These are phyloP conservation scores for Dactylellina parvicollis DNA, from an alignment of 2,329 filamentous ascomycete genomes.

Conservation along the genomic window DNA sequence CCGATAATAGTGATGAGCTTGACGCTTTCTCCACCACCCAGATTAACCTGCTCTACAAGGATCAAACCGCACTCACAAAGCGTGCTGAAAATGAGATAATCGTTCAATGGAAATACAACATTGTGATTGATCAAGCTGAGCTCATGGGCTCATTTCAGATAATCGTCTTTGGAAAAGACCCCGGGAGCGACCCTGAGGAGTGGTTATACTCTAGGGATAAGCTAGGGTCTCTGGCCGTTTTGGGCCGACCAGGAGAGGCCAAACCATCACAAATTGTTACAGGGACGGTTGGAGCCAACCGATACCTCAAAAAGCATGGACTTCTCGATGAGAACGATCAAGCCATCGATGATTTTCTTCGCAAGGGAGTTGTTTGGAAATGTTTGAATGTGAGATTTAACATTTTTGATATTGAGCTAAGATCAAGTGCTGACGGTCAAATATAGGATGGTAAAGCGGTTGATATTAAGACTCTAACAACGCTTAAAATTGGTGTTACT, in stretches of 20 bases:
- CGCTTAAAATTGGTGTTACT: constrained; percentile 32
- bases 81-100: neutral
- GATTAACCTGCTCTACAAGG: constrained; percentile 55
- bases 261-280: constrained; percentile 7
- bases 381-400: constrained; percentile 12
- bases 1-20: constrained; percentile 14
- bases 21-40: constrained; percentile 36
- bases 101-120: constrained; percentile 55
- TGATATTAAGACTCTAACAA: neutral
- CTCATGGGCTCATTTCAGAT: constrained; percentile 37
- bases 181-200: neutral
- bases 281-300: neutral
- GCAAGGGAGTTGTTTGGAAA: constrained; percentile 17
- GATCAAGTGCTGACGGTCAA: neutral
- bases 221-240: constrained; percentile 11
- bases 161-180: constrained; percentile 8
- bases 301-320: neutral
- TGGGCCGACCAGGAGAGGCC: neutral
- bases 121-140: constrained; percentile 55
- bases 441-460: constrained; percentile 12
- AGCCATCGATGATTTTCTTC: constrained; percentile 12
- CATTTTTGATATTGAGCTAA: no score
- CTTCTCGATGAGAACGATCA: neutral
- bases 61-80: neutral
- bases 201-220: constrained; percentile 3